Base-by-base conservation (phyloP, 2,329 filamentous ascomycete genomes). In the Diaporthe sp. region DNA sequence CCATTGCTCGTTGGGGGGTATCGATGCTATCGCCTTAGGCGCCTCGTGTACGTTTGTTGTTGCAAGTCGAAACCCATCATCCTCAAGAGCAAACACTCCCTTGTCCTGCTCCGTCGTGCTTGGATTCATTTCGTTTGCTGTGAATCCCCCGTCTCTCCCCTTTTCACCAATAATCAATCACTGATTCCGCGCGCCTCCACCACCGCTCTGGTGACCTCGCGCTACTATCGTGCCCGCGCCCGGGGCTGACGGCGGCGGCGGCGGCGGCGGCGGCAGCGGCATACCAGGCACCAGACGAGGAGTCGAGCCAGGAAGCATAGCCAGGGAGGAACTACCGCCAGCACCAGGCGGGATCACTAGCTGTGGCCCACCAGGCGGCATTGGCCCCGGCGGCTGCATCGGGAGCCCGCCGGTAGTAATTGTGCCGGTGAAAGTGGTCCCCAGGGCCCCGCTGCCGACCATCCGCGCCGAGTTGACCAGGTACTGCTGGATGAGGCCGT, bases 401-500 rank as follows among this genome's bases (percentile, higher is more conserved):
- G 37, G 37, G 37, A 37, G 37, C 37, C 37, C 37, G 37, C 37
- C 37, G 2, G 7, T 12, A 9, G 37, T 8, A 9, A 12, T 47
- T 7, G 44, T 10, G 44, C 19, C 19, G 8, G 44, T n/a, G 19
- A 17, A 8, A 5, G n/a, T 10, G 4, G 30, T 19, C 8, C 30
- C 22, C 47, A 25, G 27, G 6, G 9, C 51, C 5, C 55, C 55
- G 55, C 42, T 30, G n/a, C 58, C 37, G 35, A 77, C 72, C 30
- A 75, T 50, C 39, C 58, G 66, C 17, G 80, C 80, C 9, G 78
- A 78, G 13, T 78, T 77, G 13, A 59, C 35, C 7, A 82, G 59
- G 51, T 82, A 82, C n/a, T 78, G 77, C 44, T 77, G 73, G 55
- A 83, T 82, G 19, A 79, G 73, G 4, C 68, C 73, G 73, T 78